A percentile compares a stretch with the other conserved stretches of the same genome.
Evolutionary conservation across 805 yeast species (phyloP).

Genomic region (Starmerella apis): DNA sequence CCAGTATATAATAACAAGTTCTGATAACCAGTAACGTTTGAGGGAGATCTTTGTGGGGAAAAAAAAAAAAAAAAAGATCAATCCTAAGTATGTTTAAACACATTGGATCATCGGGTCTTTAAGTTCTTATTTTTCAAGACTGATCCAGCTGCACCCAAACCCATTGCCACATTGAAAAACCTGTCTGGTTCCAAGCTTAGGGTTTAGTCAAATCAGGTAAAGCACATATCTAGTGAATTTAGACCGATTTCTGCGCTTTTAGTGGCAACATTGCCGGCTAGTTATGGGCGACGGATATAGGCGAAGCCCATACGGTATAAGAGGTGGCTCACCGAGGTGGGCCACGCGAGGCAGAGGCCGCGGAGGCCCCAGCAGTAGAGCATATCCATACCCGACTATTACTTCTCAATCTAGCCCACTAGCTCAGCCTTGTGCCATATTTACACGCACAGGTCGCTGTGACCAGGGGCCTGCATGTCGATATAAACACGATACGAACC

Average conservation of each 20-base stretch:
- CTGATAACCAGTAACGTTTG: too few relatives aligned
- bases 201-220: not conserved
- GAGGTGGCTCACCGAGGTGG: not conserved
- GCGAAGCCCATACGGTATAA: not conserved
- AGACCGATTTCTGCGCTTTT: not conserved
- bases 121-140: too few relatives aligned
- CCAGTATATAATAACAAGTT: too few relatives aligned
- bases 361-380: not conserved
- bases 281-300: not conserved
- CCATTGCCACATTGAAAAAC: too few relatives aligned
- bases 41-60: too few relatives aligned
- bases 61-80: too few relatives aligned
- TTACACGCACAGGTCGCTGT: conserved; percentile 41
- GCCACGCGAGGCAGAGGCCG: not conserved
- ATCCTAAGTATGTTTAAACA: too few relatives aligned
- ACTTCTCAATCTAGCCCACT: not conserved
- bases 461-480: conserved; percentile 43
- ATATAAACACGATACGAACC: conserved; percentile 43
- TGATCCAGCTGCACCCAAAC: too few relatives aligned
- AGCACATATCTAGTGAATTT: not conserved
- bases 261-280: not conserved
- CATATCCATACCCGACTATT: not conserved
- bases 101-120: too few relatives aligned
- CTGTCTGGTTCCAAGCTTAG: too few relatives aligned
- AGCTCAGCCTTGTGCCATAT: conserved; percentile 27